Evolutionary conservation across 2,329 filamentous ascomycete genomes (phyloP).

Genomic region (Lachnellula hyalina): DNA sequence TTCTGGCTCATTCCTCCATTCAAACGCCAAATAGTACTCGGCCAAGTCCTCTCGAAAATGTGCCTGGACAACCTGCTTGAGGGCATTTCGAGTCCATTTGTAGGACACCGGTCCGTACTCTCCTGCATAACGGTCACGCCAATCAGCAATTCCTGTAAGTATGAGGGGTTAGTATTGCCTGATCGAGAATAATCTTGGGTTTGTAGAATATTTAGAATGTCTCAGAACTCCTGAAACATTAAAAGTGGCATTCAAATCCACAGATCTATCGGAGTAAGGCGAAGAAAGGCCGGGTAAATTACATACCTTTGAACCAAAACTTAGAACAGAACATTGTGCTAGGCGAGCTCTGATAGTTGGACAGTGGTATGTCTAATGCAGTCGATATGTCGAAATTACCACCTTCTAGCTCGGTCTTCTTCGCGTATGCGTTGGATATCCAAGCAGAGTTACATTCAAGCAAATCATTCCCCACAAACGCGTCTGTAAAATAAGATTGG

Average conservation of each 20-base stretch:
- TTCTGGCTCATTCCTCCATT: constrained; percentile 48
- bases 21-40: constrained; percentile 66
- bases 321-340: constrained; percentile 49
- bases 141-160: constrained; percentile 26
- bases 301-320: constrained; percentile 39
- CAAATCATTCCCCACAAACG: constrained; percentile 44
- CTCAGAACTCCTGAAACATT: too few relatives aligned
- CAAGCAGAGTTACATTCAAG: constrained; percentile 24
- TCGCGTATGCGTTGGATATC: constrained; percentile 10
- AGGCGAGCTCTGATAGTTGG: constrained; percentile 31
- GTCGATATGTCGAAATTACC: constrained; percentile 18
- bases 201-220: too few relatives aligned
- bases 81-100: constrained; percentile 44
- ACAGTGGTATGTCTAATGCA: constrained; percentile 19
- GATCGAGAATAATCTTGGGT: too few relatives aligned
- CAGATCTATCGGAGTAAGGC: too few relatives aligned
- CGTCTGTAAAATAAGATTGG: constrained; percentile 42
- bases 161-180: too few relatives aligned
- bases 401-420: constrained; percentile 14
- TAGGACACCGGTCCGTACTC: constrained; percentile 22
- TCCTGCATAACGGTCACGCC: constrained; percentile 17
- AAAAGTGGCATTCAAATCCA: too few relatives aligned
- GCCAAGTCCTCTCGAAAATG: constrained; percentile 50
- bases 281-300: too few relatives aligned
- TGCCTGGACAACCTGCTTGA: constrained; percentile 52